A percentile compares a stretch with the other conserved stretches of the same genome.
These are phyloP conservation scores for Plasmodium adleri DNA, from an alignment of 169 alveolate genomes.

Conservation along the genomic window DNA sequence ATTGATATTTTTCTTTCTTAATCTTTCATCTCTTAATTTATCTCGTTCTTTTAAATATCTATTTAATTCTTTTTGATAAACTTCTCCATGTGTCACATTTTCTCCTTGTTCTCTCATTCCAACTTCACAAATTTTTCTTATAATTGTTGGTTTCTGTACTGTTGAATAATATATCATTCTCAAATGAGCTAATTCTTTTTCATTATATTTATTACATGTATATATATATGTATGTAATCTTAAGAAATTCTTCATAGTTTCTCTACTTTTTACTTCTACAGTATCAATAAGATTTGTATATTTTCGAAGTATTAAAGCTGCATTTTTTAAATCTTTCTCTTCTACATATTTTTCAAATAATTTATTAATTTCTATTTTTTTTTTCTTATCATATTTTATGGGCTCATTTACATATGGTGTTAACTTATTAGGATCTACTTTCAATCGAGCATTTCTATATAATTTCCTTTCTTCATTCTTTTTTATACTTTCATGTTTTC, in stretches of 20 bases:
- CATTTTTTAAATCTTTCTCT: slow-evolving; percentile 82
- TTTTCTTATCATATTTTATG: slow-evolving; percentile 81
- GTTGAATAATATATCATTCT: slow-evolving; percentile 83
- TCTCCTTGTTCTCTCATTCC: slow-evolving; percentile 81
- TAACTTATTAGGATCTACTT: slow-evolving; percentile 79
- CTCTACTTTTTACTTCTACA: slow-evolving; percentile 35
- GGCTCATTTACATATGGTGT: slow-evolving; percentile 85
- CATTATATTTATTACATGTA: slow-evolving; percentile 79
- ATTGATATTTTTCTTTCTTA: slow-evolving; percentile 79
- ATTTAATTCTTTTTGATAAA: slow-evolving; percentile 82
- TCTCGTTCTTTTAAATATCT: slow-evolving; percentile 75
- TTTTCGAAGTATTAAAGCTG: slow-evolving; percentile 80
- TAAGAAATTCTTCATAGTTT: slow-evolving; percentile 76
- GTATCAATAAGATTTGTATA: slow-evolving; percentile 75
- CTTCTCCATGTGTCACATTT: slow-evolving; percentile 82
- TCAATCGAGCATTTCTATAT: slow-evolving; percentile 35
- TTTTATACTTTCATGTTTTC: slow-evolving; percentile 77
- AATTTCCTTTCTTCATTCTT: slow-evolving; percentile 44
- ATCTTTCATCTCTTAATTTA: slow-evolving; percentile 77
- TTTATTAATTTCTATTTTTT: slow-evolving; percentile 75
- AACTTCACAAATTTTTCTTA: slow-evolving; percentile 76
- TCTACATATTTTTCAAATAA: slow-evolving; percentile 82
- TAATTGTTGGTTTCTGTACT: slow-evolving; percentile 79
- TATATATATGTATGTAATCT: slow-evolving; percentile 80
- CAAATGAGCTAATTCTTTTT: slow-evolving; percentile 71